Evolutionary conservation across 768 basidiomycete genomes (phyloP).

Genomic region (Kwoniella mangroviensis): DNA sequence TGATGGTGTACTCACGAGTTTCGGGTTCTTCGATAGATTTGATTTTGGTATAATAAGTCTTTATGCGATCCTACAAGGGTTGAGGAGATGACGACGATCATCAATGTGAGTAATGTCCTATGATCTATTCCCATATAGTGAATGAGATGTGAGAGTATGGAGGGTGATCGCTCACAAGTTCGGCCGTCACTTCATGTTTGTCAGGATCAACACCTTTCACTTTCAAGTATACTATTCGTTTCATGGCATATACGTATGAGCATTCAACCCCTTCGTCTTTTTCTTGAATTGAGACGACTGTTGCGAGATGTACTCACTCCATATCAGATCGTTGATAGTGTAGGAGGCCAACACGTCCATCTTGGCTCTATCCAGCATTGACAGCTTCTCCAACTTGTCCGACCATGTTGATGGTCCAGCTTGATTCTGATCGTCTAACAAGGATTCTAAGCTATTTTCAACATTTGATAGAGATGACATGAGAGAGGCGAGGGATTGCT

Average conservation of each 20-base stretch:
- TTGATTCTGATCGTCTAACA: background rate
- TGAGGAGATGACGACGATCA: no score
- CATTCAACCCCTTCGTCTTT: background rate
- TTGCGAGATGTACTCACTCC: constrained; percentile 56
- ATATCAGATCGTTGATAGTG: constrained; percentile 56
- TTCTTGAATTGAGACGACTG: no score
- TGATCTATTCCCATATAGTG: no score
- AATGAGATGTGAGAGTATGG: background rate
- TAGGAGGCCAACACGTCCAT: constrained; percentile 55
- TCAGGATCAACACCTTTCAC: constrained; percentile 54
- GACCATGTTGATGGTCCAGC: constrained; percentile 25
- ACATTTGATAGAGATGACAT: background rate
- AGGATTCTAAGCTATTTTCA: background rate
- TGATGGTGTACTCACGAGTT: constrained; percentile 34
- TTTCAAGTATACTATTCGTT: constrained; percentile 50
- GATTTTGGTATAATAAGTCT: constrained; percentile 55
- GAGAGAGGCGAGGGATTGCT: background rate
- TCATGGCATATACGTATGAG: background rate
- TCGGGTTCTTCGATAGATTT: constrained; percentile 47
- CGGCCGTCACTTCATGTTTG: constrained; percentile 53
- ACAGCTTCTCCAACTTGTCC: constrained; percentile 34
- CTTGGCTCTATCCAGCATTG: constrained; percentile 50
- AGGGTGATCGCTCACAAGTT: constrained; percentile 42
- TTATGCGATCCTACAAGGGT: constrained; percentile 48
- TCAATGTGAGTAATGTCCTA: no score